phyloP scores from a whole-genome alignment of 257 asterid species.

The Primulina eburnea region DNA sequence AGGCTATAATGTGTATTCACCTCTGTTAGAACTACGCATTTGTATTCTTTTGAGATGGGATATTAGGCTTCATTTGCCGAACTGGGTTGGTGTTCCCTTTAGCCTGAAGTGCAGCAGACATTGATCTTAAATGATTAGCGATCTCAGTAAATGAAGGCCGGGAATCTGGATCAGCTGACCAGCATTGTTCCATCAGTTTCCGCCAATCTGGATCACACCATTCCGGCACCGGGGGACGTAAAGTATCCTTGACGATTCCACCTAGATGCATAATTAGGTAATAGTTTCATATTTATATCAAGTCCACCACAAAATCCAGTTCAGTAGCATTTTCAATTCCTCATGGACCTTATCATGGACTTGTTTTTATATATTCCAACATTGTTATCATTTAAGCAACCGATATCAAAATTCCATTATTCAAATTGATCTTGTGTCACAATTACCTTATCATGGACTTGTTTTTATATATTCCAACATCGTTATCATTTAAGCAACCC shows the following conservation, averaged over 20 bases:
- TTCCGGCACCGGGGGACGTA: conserved; percentile 67
- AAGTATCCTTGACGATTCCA: conserved; percentile 66
- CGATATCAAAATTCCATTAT: conserved; percentile 7
- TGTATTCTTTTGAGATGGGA: conserved; percentile 23
- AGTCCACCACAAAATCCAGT: no score
- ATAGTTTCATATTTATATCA: not conserved
- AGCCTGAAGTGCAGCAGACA: conserved; percentile 42
- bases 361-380: not conserved
- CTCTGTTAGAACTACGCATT: conserved; percentile 7
- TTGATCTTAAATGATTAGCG: conserved; percentile 50
- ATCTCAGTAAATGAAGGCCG: conserved; percentile 81
- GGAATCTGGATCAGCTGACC: conserved; percentile 52
- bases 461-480: not conserved
- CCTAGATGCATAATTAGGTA: conserved; percentile 35
- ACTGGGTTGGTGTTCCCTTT: conserved; percentile 25
- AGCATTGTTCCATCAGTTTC: conserved; percentile 69
- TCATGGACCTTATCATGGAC: not conserved
- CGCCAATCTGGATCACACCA: conserved; percentile 65
- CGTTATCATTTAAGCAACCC: conserved; percentile 12
- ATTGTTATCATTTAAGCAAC: conserved; percentile 8
- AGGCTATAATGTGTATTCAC: conserved; percentile 21
- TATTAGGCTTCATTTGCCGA: conserved; percentile 31
- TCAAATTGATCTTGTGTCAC: conserved; percentile 9
- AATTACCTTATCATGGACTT: not conserved
- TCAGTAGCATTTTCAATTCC: conserved; percentile 3